Evolutionary conservation across 805 yeast species (phyloP), one percentile per base, ranked within the genome.

Genomic region (Teunomyces gatunensis): DNA sequence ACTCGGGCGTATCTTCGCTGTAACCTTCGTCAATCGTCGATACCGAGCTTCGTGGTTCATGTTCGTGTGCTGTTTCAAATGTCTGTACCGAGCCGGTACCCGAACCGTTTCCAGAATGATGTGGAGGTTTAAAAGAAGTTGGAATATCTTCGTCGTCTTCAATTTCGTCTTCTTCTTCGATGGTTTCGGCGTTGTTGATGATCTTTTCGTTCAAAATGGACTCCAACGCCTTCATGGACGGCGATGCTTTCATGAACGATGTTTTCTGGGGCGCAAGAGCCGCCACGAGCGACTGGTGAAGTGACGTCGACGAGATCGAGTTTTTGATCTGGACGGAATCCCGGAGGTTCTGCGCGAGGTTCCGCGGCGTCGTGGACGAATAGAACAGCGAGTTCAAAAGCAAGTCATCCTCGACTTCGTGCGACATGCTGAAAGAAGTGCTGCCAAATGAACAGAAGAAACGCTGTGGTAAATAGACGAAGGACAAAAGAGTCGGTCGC

Each of bases 151-250:
- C 25, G 25, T 21, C 29, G 18, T 20, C 37, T 20, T 43, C 53
- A 2, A 48, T 56, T 45, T 56, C 60, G 7, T 52, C 59, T 46
- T 57, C 64, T 34, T 56, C 63, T 15, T n/a, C 39, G 29, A 25
- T 30, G 28, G 43, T 42, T 34, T 35, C 36, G 18, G 43, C 23
- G 39, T 29, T 29, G 35, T 20, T 20, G 43, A 23, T 21, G 15
- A 43, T 43, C 17, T 50, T 53, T 27, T 54, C 54, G 43, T 56
- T 57, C 45, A 72, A 59, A 17, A 67, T 67, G 39, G 49, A 53
- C 50, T 72, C 77, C 48, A 73, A 59, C 11, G 75, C 75, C 51
- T 67, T 66, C 58, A 73, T 67, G 6, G 73, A 67, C 5, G 76
- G 78, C 27, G 75, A 68, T 25, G 56, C 57, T 47, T 63, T 64